phyloP scores from a whole-genome alignment of 2,329 filamentous ascomycete genomes.

The Aspergillus sp. region DNA sequence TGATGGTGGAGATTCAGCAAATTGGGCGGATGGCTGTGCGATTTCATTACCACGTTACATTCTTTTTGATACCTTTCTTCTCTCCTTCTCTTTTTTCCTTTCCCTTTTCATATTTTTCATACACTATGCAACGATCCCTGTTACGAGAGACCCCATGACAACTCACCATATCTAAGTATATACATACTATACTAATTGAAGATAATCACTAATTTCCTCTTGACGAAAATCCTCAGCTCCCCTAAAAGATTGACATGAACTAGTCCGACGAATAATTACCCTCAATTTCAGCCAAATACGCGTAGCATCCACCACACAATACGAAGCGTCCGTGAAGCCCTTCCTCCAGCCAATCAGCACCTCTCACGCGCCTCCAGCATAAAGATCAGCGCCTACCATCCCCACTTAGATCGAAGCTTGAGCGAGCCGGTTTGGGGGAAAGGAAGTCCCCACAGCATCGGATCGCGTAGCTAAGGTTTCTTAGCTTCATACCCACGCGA shows the following conservation, averaged over 20 bases:
- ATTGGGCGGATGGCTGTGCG: not conserved
- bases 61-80: not conserved
- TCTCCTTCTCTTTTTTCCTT: not conserved
- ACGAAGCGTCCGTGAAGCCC: not conserved
- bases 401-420: conserved; percentile 2
- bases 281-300: not conserved
- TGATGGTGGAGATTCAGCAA: not conserved
- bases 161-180: not conserved
- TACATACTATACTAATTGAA: not conserved
- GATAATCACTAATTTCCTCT: not conserved
- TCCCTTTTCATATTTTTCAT: not conserved
- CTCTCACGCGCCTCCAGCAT: not conserved
- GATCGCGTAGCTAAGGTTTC: not conserved
- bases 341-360: not conserved
- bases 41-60: conserved; percentile 1
- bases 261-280: not conserved
- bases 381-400: not conserved
- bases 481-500: not conserved
- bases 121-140: not conserved
- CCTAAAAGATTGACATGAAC: not conserved
- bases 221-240: not conserved
- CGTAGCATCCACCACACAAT: not conserved
- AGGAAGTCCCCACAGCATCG: not conserved
- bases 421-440: not conserved
- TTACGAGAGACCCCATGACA: conserved; percentile 1